Evolutionary conservation across 805 yeast species (phyloP).

Genomic region (Candida maris): DNA sequence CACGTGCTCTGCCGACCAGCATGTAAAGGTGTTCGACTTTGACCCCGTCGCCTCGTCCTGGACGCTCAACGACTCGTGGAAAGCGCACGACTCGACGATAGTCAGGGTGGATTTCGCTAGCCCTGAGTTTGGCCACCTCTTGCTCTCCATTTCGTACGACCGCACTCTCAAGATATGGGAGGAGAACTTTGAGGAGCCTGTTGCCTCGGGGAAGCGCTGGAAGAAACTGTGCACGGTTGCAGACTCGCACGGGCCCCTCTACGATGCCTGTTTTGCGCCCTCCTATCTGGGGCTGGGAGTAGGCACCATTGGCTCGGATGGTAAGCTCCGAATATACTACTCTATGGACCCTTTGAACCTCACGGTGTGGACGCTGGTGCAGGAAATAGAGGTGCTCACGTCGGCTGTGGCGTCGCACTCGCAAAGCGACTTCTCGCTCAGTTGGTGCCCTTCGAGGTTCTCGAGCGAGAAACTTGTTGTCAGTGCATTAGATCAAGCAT

Average conservation of each 20-base stretch:
- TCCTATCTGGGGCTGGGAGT: conserved; percentile 73
- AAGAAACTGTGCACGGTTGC: conserved; percentile 67
- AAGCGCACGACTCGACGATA: conserved; percentile 89
- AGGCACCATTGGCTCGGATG: conserved; percentile 89
- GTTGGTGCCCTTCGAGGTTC: conserved; percentile 89
- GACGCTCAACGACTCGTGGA: conserved; percentile 87
- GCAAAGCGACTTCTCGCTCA: conserved; percentile 79
- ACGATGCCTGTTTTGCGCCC: conserved; percentile 89
- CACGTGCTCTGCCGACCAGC: conserved; percentile 93
- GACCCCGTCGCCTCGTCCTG: conserved; percentile 66
- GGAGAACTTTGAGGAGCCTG: conserved; percentile 74
- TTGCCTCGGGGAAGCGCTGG: conserved; percentile 85
- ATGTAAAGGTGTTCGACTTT: conserved; percentile 81
- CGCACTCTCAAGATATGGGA: conserved; percentile 89
- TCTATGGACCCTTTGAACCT: conserved; percentile 87
- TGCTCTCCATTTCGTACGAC: conserved; percentile 89
- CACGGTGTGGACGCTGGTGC: conserved; percentile 72
- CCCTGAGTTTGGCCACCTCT: conserved; percentile 85
- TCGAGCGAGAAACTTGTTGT: conserved; percentile 77
- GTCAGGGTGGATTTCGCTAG: conserved; percentile 88
- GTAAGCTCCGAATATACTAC: conserved; percentile 79
- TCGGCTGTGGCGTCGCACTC: conserved; percentile 74
- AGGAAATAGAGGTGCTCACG: conserved; percentile 63
- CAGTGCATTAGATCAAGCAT: conserved; percentile 83
- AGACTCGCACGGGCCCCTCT: conserved; percentile 85